These are phyloP conservation scores for Coniosporium apollinis DNA, from an alignment of 495 filamentous ascomycete genomes.

Conservation along the genomic window DNA sequence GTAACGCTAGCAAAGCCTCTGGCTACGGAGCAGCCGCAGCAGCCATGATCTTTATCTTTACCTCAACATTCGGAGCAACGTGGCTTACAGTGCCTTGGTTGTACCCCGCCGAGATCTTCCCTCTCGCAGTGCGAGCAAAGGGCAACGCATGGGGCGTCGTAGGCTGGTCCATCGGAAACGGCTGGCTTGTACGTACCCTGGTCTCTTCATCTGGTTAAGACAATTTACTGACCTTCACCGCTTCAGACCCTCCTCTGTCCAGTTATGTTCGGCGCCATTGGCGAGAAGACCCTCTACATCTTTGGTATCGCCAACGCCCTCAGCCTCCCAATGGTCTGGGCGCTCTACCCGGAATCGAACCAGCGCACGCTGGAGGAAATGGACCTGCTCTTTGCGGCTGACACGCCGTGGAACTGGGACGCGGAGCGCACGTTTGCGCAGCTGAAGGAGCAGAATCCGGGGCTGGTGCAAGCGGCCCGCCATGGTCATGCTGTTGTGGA, in stretches of 20 bases:
- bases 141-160: constrained; percentile 55
- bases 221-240: constrained; percentile 1
- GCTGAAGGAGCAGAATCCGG: constrained; percentile 5
- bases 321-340: constrained; percentile 34
- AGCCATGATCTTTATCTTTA: constrained; percentile 52
- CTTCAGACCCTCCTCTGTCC: constrained; percentile 37
- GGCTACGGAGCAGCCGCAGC: constrained; percentile 44
- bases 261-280: constrained; percentile 43
- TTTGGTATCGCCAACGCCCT: constrained; percentile 47
- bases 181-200: constrained; percentile 6
- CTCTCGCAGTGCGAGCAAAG: constrained; percentile 44
- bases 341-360: constrained; percentile 45
- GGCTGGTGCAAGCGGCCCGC: neutral
- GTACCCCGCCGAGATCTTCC: constrained; percentile 56
- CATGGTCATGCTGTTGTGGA: neutral
- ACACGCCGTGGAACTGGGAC: constrained; percentile 17
- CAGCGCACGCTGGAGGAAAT: constrained; percentile 55
- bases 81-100: constrained; percentile 57
- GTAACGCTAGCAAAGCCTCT: constrained; percentile 28
- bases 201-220: neutral
- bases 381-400: constrained; percentile 43
- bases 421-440: constrained; percentile 17
- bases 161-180: constrained; percentile 40
- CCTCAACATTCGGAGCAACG: constrained; percentile 47
- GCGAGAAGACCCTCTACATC: constrained; percentile 50